These are phyloP conservation scores for Solanum pinnatisectum DNA, from an alignment of 257 asterid species.

Conservation along the genomic window DNA sequence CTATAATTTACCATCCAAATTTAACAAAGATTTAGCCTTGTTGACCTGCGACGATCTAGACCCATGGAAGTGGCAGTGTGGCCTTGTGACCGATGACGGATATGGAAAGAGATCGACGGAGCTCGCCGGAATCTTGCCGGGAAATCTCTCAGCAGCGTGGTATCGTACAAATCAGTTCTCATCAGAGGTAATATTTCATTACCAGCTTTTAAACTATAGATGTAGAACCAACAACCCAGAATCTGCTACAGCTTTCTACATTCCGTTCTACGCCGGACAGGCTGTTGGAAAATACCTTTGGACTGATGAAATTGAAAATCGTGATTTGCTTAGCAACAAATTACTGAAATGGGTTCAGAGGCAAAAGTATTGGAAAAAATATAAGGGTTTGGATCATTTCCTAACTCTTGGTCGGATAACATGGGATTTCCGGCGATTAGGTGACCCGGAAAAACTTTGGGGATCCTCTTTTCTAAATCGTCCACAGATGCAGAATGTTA, in stretches of 20 bases:
- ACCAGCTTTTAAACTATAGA: constrained; percentile 49
- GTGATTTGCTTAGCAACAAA: constrained; percentile 50
- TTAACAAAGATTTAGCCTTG: constrained; percentile 44
- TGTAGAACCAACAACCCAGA: constrained; percentile 66
- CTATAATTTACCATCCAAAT: constrained; percentile 58
- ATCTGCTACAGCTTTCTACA: constrained; percentile 78
- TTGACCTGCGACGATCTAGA: constrained; percentile 58
- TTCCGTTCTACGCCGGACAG: constrained; percentile 86
- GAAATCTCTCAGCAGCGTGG: constrained; percentile 53
- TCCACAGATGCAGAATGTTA: constrained; percentile 49
- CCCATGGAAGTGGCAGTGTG: constrained; percentile 90
- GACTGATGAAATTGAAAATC: constrained; percentile 36
- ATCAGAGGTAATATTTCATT: constrained; percentile 55
- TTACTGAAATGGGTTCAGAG: constrained; percentile 54
- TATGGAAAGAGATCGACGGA: constrained; percentile 52
- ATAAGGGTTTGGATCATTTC: constrained; percentile 79
- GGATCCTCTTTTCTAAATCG: constrained; percentile 69
- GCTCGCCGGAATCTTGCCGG: constrained; percentile 35
- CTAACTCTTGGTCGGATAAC: constrained; percentile 60
- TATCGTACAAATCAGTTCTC: constrained; percentile 82
- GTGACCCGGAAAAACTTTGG: constrained; percentile 50
- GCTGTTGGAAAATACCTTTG: constrained; percentile 55
- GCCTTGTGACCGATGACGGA: constrained; percentile 63
- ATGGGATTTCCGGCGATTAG: constrained; percentile 72
- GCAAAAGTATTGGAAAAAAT: constrained; percentile 43